A percentile compares a stretch with the other conserved stretches of the same genome.
These are phyloP conservation scores for Phytophthora macrochlamydospora DNA, from an alignment of 352 stramenopile genomes.

Conservation along the genomic window DNA sequence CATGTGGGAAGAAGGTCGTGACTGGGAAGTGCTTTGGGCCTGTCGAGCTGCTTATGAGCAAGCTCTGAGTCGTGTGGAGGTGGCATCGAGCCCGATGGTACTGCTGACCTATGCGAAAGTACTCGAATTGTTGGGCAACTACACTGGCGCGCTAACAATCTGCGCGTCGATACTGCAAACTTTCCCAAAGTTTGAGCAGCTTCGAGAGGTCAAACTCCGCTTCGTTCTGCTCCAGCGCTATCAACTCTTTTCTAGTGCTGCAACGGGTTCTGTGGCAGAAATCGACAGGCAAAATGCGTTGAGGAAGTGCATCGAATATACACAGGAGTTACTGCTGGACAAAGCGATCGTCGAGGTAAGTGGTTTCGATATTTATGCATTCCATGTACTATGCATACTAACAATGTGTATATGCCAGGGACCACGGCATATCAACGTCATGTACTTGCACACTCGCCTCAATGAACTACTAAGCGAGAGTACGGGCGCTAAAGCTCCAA, in stretches of 20 bases:
- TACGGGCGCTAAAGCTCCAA: not conserved
- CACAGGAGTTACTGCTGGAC: slow-evolving; percentile 54
- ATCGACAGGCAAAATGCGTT: slow-evolving; percentile 35
- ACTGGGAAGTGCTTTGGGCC: slow-evolving; percentile 74
- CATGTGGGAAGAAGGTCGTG: slow-evolving; percentile 43
- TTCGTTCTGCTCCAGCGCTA: slow-evolving; percentile 68
- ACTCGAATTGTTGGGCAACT: slow-evolving; percentile 55
- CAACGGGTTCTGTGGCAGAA: not conserved
- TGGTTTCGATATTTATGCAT: not conserved
- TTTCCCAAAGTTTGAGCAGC: slow-evolving; percentile 54
- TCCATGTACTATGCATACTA: slow-evolving; percentile 1
- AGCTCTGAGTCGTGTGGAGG: slow-evolving; percentile 54
- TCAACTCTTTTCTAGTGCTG: slow-evolving; percentile 38
- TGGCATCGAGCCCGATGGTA: slow-evolving; percentile 49
- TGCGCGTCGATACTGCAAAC: slow-evolving; percentile 57
- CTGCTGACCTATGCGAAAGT: slow-evolving; percentile 61
- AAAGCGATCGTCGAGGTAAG: slow-evolving; percentile 37
- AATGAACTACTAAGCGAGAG: slow-evolving; percentile 53
- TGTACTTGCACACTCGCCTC: slow-evolving; percentile 70
- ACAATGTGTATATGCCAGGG: slow-evolving; percentile 18
- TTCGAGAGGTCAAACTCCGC: slow-evolving; percentile 44
- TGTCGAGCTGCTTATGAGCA: slow-evolving; percentile 62
- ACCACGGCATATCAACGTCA: slow-evolving; percentile 42
- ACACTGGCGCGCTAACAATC: slow-evolving; percentile 47
- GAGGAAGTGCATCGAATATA: slow-evolving; percentile 57